Base-by-base conservation (phyloP, 2,329 filamentous ascomycete genomes). In the Aureobasidium namibiae region DNA sequence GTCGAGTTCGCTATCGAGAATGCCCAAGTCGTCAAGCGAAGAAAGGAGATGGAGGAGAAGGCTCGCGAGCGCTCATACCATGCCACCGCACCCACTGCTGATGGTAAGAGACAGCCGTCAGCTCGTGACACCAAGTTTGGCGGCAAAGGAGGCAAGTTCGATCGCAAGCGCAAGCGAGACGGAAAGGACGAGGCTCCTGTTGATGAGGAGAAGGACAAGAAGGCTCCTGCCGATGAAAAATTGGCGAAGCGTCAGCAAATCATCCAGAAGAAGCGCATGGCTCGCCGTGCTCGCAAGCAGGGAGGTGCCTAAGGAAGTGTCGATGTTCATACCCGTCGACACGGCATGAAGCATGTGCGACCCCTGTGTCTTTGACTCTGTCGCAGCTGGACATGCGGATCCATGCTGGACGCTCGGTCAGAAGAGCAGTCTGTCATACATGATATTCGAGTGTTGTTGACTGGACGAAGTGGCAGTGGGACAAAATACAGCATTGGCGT, bases 1-100 rank as follows among this genome's bases (percentile, higher is more conserved):
- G 92, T 92, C 38, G 95, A 99, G 73, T 99, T 99, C 71, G 91
- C 94, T 21, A 96, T 99, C 71, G 94, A 99, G 75, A 99, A 99
- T 67, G 92, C 90, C 1, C 92, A 96, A 68, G 94, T 99, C 1
- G 87, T 99, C n/a, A 82, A 86, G 65, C 82, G 94, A 63, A 82
- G 95, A 58, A 82, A 79, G 62, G 83, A 86, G 62, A 77, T 77
- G 50, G 86, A 90, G 69, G 72, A 75, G 54, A 83, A 83, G 63
- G 75, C 79, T 4, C 72, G 78, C 42, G 73, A 78, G 62, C 59
- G 45, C 39, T 58, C 41, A 64, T 45, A 18, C 34, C 48, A 23
- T 60, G 59, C 18, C 41, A 53, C n/a, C 50, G 58, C 23, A 60
- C 56, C n/a, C 42, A 57, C n/a, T 49, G 58, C 23, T 8, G 46